phyloP scores from a whole-genome alignment of 345 rosid genomes.

The Iberis pinnata region DNA sequence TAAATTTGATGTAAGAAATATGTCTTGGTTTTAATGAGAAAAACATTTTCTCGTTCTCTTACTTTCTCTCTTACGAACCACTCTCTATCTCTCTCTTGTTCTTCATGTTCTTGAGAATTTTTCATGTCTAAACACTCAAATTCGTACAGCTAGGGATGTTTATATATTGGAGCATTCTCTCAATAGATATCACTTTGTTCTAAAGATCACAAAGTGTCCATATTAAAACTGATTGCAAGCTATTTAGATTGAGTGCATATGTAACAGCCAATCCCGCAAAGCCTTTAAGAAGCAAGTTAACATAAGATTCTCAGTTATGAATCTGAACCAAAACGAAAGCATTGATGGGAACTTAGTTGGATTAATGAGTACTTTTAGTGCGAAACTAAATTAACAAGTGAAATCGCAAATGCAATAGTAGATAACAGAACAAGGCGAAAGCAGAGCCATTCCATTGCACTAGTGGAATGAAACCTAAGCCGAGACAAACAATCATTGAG shows the following conservation, averaged over 20 bases:
- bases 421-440: constrained; percentile 62
- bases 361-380: constrained; percentile 47
- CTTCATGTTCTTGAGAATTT: too few relatives aligned
- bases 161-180: constrained; percentile 57
- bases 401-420: constrained; percentile 44
- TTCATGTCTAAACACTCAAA: too few relatives aligned
- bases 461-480: constrained; percentile 42
- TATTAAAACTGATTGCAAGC: constrained; percentile 37
- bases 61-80: too few relatives aligned
- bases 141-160: constrained; percentile 44
- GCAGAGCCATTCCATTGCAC: constrained; percentile 71
- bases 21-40: too few relatives aligned
- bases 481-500: constrained; percentile 46
- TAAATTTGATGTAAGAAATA: too few relatives aligned
- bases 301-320: background rate
- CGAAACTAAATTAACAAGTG: constrained; percentile 52
- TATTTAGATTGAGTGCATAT: constrained; percentile 47
- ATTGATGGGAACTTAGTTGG: constrained; percentile 38
- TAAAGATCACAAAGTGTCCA: constrained; percentile 44
- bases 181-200: constrained; percentile 54
- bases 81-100: too few relatives aligned
- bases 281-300: constrained; percentile 24
- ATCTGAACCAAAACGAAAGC: background rate
- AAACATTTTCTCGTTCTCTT: too few relatives aligned
- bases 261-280: constrained; percentile 53